These are phyloP conservation scores for Rhododendron williamsianum DNA, from an alignment of 148 eudicot species.

Conservation along the genomic window DNA sequence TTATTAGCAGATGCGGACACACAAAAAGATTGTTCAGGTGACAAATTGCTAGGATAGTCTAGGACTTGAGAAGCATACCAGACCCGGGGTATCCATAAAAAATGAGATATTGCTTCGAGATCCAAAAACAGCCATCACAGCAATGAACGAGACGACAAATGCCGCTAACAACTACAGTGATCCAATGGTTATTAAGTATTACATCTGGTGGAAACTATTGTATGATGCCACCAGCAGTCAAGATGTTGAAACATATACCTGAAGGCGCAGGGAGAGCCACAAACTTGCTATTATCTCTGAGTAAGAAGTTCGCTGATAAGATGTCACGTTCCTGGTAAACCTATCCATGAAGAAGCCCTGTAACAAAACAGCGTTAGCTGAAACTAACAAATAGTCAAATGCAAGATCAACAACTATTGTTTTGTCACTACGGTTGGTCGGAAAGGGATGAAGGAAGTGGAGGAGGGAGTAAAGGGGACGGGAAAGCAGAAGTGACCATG, in stretches of 20 bases:
- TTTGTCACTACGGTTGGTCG: not conserved
- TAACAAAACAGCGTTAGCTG: conserved; percentile 13
- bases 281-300: conserved; percentile 84
- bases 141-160: conserved; percentile 72
- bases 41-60: not conserved
- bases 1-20: not conserved
- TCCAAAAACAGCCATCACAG: conserved; percentile 77
- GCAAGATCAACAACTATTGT: not conserved
- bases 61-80: conserved; percentile 42
- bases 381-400: conserved; percentile 2
- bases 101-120: conserved; percentile 54
- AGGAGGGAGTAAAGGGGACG: not conserved
- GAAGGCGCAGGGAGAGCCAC: conserved; percentile 98
- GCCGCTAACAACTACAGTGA: conserved; percentile 74
- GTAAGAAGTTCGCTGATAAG: conserved; percentile 88
- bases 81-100: conserved; percentile 85
- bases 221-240: not conserved
- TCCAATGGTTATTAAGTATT: conserved; percentile 18
- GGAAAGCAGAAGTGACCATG: not conserved
- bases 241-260: conserved; percentile 37
- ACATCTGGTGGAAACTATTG: conserved; percentile 6
- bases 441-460: not conserved
- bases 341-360: conserved; percentile 72
- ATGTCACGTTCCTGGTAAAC: conserved; percentile 47
- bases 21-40: not conserved